phyloP scores from a whole-genome alignment of 1,284 basidiomycete species.

The Trametes hirsuta region DNA sequence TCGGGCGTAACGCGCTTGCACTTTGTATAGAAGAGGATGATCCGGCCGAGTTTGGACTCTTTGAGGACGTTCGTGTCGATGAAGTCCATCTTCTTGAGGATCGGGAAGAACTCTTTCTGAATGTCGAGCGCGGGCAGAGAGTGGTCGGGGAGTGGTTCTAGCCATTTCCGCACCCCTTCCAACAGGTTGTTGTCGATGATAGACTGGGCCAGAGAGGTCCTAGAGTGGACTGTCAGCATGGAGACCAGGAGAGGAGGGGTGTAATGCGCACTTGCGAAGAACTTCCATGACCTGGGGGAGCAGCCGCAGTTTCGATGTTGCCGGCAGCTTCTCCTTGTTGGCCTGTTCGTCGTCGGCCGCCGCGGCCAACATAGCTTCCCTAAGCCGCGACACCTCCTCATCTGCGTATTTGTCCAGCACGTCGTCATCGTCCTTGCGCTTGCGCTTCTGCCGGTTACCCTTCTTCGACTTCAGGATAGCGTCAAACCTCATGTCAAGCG shows the following conservation, averaged over 20 bases:
- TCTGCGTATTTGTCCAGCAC: slow-evolving; percentile 88
- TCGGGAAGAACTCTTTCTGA: slow-evolving; percentile 89
- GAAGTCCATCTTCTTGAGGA: slow-evolving; percentile 86
- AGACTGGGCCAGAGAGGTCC: slow-evolving; percentile 85
- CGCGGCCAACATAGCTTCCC: slow-evolving; percentile 86
- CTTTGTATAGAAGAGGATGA: slow-evolving; percentile 96
- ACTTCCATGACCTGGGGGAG: slow-evolving; percentile 91
- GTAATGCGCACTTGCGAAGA: slow-evolving; percentile 81
- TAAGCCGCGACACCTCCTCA: slow-evolving; percentile 85
- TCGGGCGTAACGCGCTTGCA: slow-evolving; percentile 86
- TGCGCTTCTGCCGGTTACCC: slow-evolving; percentile 59
- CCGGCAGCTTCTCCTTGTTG: slow-evolving; percentile 84
- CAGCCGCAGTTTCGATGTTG: slow-evolving; percentile 83
- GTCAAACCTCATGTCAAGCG: slow-evolving; percentile 77
- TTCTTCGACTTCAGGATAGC: slow-evolving; percentile 85
- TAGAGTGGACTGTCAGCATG: slow-evolving; percentile 35
- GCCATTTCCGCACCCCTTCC: slow-evolving; percentile 89
- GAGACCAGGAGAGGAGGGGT: background rate
- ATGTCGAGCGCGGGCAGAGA: slow-evolving; percentile 96
- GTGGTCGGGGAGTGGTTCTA: slow-evolving; percentile 92
- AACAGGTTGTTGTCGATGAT: slow-evolving; percentile 96
- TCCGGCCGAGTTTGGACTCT: slow-evolving; percentile 89
- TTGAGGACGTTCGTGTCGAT: slow-evolving; percentile 93
- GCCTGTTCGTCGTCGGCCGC: slow-evolving; percentile 86
- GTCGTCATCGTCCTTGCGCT: slow-evolving; percentile 80